phyloP scores from a whole-genome alignment of 2,329 filamentous ascomycete species.

The Ophiosphaerella korrae region DNA sequence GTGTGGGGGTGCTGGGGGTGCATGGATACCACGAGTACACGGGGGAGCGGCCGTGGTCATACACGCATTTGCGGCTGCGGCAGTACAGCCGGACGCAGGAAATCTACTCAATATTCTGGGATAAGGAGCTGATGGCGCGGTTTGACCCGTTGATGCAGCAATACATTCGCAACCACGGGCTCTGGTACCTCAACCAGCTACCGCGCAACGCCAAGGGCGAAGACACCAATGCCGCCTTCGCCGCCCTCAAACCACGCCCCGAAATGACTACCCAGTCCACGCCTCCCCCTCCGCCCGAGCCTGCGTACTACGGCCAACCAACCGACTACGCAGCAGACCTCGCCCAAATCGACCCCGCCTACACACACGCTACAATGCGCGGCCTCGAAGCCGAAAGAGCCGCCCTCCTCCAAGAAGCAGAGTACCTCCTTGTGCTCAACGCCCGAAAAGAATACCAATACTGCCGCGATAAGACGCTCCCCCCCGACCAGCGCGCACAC shows the following conservation, averaged over 20 bases:
- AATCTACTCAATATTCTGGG: slow-evolving; percentile 33
- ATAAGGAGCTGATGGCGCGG: slow-evolving; percentile 29
- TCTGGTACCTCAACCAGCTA: slow-evolving; percentile 30
- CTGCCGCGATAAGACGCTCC: slow-evolving; percentile 15
- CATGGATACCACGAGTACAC: slow-evolving; percentile 36
- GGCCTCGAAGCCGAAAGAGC: slow-evolving; percentile 20
- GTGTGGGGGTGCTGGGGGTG: slow-evolving; percentile 24
- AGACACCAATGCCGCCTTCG: no score
- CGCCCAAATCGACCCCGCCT: slow-evolving; percentile 14
- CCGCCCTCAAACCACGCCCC: no score
- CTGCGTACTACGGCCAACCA: slow-evolving; percentile 23
- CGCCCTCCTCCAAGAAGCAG: slow-evolving; percentile 23
- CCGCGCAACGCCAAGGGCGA: neutral
- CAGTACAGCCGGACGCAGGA: slow-evolving; percentile 12
- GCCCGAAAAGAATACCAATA: slow-evolving; percentile 28
- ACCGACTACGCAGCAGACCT: slow-evolving; percentile 30
- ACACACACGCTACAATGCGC: slow-evolving; percentile 12
- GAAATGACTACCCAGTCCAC: neutral
- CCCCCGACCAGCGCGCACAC: slow-evolving; percentile 21
- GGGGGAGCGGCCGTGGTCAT: slow-evolving; percentile 33
- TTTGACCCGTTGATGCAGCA: slow-evolving; percentile 31
- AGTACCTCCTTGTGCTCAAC: slow-evolving; percentile 23
- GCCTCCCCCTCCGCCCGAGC: neutral
- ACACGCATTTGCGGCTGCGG: slow-evolving; percentile 10
- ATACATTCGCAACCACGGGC: slow-evolving; percentile 32